Evolutionary conservation across 805 yeast genomes (phyloP).

Genomic region (Kuraishia hungarica): DNA sequence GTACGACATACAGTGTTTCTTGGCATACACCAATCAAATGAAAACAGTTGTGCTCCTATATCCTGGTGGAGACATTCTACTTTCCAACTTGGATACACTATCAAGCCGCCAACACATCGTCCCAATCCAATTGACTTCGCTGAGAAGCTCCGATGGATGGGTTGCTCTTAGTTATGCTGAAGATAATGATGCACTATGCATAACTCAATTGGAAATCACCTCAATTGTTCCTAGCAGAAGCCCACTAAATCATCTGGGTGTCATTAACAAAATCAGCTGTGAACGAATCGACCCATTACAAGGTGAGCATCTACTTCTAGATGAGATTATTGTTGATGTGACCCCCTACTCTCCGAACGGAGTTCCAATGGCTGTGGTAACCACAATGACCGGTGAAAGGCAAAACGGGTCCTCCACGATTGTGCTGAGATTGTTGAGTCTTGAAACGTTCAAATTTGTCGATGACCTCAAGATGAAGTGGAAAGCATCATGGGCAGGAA

Average conservation of each 20-base stretch:
- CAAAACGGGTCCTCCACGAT: background rate
- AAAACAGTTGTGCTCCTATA: background rate
- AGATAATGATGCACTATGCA: no score
- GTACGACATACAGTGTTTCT: background rate
- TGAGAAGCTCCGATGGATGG: background rate
- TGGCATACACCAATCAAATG: background rate
- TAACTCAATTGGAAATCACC: background rate
- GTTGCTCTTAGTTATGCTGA: background rate
- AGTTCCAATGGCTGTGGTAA: background rate
- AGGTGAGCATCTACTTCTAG: background rate
- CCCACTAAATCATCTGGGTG: background rate
- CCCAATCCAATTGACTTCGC: background rate
- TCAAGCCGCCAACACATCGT: background rate
- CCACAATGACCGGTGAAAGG: background rate
- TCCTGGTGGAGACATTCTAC: background rate
- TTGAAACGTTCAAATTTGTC: background rate
- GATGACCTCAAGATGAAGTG: background rate
- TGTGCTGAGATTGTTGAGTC: background rate
- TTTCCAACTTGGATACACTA: background rate
- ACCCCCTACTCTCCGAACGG: background rate
- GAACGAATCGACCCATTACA: background rate
- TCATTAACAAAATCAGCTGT: background rate
- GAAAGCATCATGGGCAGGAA: background rate
- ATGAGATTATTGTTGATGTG: background rate
- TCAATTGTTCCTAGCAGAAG: background rate